A percentile compares a stretch with the other conserved stretches of the same genome.
These are phyloP conservation scores for Trametes maxima DNA, from an alignment of 768 basidiomycete species.

Conservation along the genomic window DNA sequence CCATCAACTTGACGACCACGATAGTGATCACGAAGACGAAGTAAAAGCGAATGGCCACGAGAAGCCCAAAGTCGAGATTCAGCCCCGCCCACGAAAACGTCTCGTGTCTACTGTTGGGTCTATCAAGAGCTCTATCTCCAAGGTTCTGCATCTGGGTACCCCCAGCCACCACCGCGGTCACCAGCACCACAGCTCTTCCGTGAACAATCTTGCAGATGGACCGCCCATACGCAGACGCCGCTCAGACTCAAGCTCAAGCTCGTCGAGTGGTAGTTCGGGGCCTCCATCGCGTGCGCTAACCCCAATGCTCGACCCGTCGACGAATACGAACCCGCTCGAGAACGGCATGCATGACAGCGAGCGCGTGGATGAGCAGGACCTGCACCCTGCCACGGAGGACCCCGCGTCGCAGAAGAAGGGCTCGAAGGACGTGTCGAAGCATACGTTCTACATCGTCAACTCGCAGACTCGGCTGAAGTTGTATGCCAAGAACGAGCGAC, in stretches of 20 bases:
- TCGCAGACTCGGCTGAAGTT: slow-evolving; percentile 88
- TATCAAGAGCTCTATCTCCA: slow-evolving; percentile 49
- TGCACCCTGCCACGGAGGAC: slow-evolving; percentile 37
- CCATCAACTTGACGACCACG: slow-evolving; percentile 36
- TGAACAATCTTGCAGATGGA: slow-evolving; percentile 4
- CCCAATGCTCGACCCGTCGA: slow-evolving; percentile 81
- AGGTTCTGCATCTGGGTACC: slow-evolving; percentile 40
- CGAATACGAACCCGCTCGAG: slow-evolving; percentile 62
- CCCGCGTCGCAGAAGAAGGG: slow-evolving; percentile 41
- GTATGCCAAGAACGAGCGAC: slow-evolving; percentile 88
- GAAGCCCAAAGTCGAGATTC: slow-evolving; percentile 5
- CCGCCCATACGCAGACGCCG: slow-evolving; percentile 6
- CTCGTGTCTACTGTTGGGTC: slow-evolving; percentile 48
- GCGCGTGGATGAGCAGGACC: slow-evolving; percentile 26
- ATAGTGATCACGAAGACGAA: slow-evolving; percentile 29
- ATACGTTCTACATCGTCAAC: slow-evolving; percentile 93
- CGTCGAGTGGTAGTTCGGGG: slow-evolving; percentile 37
- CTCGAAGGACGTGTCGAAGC: slow-evolving; percentile 74
- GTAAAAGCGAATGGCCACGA: slow-evolving; percentile 6
- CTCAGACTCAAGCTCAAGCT: slow-evolving; percentile 26
- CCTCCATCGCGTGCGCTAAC: slow-evolving; percentile 41
- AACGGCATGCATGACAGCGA: slow-evolving; percentile 24
- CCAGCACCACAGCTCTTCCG: slow-evolving; percentile 1
- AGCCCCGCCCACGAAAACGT: slow-evolving; percentile 26
- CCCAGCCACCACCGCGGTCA: neutral